These are phyloP conservation scores for Chaetothyriales sp. DNA, from an alignment of 2,329 filamentous ascomycete species.

Conservation along the genomic window DNA sequence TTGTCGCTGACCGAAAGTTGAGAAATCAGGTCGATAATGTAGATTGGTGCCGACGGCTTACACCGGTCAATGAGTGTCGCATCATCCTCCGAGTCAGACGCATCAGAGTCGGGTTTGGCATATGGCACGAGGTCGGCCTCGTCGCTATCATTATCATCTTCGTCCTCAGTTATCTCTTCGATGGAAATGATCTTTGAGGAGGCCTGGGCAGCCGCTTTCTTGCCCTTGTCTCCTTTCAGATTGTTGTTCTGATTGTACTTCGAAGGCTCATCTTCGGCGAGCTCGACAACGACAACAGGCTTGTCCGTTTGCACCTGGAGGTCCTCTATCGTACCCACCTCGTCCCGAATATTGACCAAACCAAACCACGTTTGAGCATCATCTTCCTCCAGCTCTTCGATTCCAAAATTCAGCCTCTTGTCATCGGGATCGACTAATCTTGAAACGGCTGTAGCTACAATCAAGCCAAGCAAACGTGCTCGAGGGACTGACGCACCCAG, in stretches of 20 bases:
- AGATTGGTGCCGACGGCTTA: slow-evolving; percentile 70
- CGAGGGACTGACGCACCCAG: slow-evolving; percentile 61
- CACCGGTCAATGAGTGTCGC: slow-evolving; percentile 72
- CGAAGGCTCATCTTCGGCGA: slow-evolving; percentile 9
- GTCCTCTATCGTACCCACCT: slow-evolving; percentile 43
- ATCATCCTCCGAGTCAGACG: slow-evolving; percentile 86
- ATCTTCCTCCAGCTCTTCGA: slow-evolving; percentile 59
- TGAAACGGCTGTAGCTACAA: slow-evolving; percentile 62
- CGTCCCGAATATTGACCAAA: slow-evolving; percentile 51
- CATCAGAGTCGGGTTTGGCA: slow-evolving; percentile 73
- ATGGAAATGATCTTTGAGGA: slow-evolving; percentile 38
- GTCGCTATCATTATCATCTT: slow-evolving; percentile 35
- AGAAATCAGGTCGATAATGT: slow-evolving; percentile 21
- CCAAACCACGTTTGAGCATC: slow-evolving; percentile 65
- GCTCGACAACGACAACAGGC: slow-evolving; percentile 1
- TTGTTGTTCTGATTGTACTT: slow-evolving; percentile 10
- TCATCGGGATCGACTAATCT: slow-evolving; percentile 52
- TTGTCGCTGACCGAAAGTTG: slow-evolving; percentile 63
- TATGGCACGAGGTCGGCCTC: slow-evolving; percentile 63
- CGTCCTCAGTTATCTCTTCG: slow-evolving; percentile 50
- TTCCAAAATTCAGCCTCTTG: slow-evolving; percentile 66
- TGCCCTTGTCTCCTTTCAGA: slow-evolving; percentile 1
- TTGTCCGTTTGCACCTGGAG: slow-evolving; percentile 25
- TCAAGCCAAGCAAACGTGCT: slow-evolving; percentile 74
- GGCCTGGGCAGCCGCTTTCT: slow-evolving; percentile 8